phyloP scores from a whole-genome alignment of 2,329 filamentous ascomycete genomes.

The Fusarium tjaetaba region DNA sequence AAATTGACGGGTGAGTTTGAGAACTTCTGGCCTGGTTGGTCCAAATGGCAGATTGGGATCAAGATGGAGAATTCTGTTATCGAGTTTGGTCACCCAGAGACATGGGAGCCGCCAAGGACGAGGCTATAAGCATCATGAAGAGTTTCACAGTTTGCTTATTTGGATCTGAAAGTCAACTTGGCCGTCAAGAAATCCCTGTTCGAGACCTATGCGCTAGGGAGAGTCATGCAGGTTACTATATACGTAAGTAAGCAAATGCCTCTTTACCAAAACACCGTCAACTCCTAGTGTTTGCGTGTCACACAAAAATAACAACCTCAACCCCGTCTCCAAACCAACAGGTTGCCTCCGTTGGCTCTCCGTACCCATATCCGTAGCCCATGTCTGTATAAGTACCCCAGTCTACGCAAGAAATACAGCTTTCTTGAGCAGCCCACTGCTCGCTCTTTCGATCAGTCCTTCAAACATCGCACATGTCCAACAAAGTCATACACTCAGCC shows the following conservation, averaged over 20 bases:
- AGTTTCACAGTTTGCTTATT: background rate
- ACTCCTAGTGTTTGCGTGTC: constrained; percentile 34
- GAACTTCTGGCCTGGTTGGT: constrained; percentile 60
- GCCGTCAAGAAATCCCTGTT: constrained; percentile 32
- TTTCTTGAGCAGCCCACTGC: constrained; percentile 36
- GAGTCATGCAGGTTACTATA: constrained; percentile 26
- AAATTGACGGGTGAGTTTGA: constrained; percentile 40
- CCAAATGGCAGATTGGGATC: constrained; percentile 56
- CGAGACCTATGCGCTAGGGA: constrained; percentile 3
- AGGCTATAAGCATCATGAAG: constrained; percentile 22
- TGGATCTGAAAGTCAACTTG: background rate
- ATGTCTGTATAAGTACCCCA: constrained; percentile 28
- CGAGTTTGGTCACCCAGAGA: constrained; percentile 44
- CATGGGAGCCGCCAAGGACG: constrained; percentile 44
- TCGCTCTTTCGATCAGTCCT: constrained; percentile 25
- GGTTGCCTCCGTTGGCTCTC: constrained; percentile 34
- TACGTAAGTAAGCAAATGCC: constrained; percentile 21
- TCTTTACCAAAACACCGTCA: constrained; percentile 39
- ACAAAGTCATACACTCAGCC: constrained; percentile 24
- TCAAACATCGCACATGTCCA: constrained; percentile 34
- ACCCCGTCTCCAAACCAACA: constrained; percentile 23
- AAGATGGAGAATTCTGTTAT: constrained; percentile 51
- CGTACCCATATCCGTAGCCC: background rate
- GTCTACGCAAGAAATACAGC: constrained; percentile 39
- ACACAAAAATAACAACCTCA: background rate